Percentiles rank a stretch among this genome's conserved stretches.
These are phyloP conservation scores for Ambrosia artemisiifolia DNA, from an alignment of 129 eudicot genomes.

Conservation along the genomic window DNA sequence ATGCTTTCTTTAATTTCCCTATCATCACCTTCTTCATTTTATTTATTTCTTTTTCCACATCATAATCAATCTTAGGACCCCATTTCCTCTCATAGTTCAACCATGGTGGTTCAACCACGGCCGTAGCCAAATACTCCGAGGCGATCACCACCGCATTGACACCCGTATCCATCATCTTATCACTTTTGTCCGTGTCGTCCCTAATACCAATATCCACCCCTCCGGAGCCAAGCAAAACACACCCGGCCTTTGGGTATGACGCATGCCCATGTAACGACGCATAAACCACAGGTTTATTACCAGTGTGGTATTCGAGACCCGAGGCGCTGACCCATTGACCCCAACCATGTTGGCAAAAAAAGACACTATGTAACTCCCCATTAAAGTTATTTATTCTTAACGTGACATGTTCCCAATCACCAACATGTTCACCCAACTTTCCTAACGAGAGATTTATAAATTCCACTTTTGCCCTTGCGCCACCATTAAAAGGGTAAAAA, in stretches of 20 bases:
- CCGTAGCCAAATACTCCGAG: conserved; percentile 44
- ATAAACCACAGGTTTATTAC: conserved; percentile 39
- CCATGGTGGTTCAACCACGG: conserved; percentile 58
- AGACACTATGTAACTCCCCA: conserved; percentile 39
- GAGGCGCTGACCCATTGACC: conserved; percentile 50
- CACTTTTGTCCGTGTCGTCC: conserved; percentile 55
- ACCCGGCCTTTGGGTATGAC: conserved; percentile 44
- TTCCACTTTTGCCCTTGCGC: conserved; percentile 38
- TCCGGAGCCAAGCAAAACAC: conserved; percentile 43
- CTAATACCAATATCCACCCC: conserved; percentile 48
- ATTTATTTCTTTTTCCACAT: conserved; percentile 44
- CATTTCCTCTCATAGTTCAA: conserved; percentile 61
- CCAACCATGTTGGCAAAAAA: conserved; percentile 46
- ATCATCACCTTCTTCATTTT: conserved; percentile 49
- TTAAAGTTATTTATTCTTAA: conserved; percentile 41
- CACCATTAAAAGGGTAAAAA: conserved; percentile 64
- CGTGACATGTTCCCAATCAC: conserved; percentile 63
- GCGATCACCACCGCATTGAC: conserved; percentile 31
- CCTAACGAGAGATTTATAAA: conserved; percentile 31
- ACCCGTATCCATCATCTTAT: conserved; percentile 50
- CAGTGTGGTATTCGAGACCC: conserved; percentile 30
- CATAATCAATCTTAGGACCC: conserved; percentile 69
- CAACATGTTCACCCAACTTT: conserved; percentile 51
- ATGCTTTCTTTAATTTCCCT: conserved; percentile 39
- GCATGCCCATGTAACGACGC: conserved; percentile 52